Conservation (phyloP, 2,329 filamentous ascomycete species). For the Fusarium burgessii region DNA sequence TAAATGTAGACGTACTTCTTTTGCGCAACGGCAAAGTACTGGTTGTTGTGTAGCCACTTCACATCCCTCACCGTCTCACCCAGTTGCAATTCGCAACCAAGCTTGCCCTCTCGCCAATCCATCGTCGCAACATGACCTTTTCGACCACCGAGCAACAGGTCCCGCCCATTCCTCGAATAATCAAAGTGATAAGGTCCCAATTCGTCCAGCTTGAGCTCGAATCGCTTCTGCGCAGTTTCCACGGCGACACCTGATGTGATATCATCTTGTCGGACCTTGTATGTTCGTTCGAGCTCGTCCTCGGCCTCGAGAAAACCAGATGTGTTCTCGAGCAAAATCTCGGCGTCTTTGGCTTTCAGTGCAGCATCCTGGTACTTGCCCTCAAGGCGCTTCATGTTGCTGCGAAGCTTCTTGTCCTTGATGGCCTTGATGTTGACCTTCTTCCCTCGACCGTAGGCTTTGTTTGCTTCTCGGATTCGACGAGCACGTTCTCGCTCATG, state of each 20-base stretch:
- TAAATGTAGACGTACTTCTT: slow-evolving; percentile 99
- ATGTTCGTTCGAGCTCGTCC: slow-evolving; percentile 88
- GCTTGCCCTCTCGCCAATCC: slow-evolving; percentile 93
- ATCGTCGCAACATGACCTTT: slow-evolving; percentile 97
- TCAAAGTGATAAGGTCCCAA: slow-evolving; percentile 90
- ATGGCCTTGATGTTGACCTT: slow-evolving; percentile 78
- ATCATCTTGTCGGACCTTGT: slow-evolving; percentile 90
- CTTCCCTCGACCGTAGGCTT: slow-evolving; percentile 86
- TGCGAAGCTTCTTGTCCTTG: slow-evolving; percentile 89
- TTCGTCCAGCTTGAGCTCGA: slow-evolving; percentile 85
- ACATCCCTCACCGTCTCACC: slow-evolving; percentile 91
- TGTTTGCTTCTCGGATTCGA: slow-evolving; percentile 72
- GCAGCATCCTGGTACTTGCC: slow-evolving; percentile 84
- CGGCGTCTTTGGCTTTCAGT: slow-evolving; percentile 90
- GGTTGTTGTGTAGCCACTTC: slow-evolving; percentile 94
- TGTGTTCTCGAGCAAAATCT: slow-evolving; percentile 91
- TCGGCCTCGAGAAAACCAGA: slow-evolving; percentile 90
- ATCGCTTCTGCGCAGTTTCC: slow-evolving; percentile 91
- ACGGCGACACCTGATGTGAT: slow-evolving; percentile 80
- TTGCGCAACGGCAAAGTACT: slow-evolving; percentile 94
- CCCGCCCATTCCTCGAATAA: slow-evolving; percentile 89
- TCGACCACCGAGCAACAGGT: slow-evolving; percentile 85
- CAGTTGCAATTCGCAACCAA: slow-evolving; percentile 91
- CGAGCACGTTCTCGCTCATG: slow-evolving; percentile 64
- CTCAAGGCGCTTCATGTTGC: slow-evolving; percentile 83